A percentile compares a stretch with the other conserved stretches of the same genome.
These are phyloP conservation scores for Diplodia mutila DNA, from an alignment of 2,329 filamentous ascomycete genomes.

Conservation along the genomic window DNA sequence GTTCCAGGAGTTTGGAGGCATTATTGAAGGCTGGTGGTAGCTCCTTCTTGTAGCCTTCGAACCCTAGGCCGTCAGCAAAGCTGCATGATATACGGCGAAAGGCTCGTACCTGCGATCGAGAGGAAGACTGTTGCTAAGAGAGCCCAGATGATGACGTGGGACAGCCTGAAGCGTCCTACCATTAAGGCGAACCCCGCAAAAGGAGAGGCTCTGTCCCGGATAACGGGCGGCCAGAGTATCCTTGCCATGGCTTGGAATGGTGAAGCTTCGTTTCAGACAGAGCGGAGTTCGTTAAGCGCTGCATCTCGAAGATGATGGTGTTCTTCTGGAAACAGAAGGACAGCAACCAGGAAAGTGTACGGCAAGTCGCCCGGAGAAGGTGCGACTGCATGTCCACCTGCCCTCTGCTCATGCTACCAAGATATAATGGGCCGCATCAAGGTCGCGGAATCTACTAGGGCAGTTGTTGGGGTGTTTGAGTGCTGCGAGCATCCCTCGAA, in stretches of 20 bases:
- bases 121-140: background rate
- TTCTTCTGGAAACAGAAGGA: background rate
- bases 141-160: background rate
- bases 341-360: background rate
- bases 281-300: background rate
- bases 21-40: background rate
- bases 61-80: slow-evolving; percentile 6
- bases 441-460: too few species aligned
- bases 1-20: background rate
- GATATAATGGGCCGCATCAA: too few species aligned
- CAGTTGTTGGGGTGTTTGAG: background rate
- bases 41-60: background rate
- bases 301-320: background rate
- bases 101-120: background rate
- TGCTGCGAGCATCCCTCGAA: background rate
- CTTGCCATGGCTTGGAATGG: slow-evolving; percentile 1
- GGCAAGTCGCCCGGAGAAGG: background rate
- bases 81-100: background rate
- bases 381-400: background rate
- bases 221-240: slow-evolving; percentile 3
- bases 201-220: background rate
- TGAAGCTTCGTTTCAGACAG: background rate
- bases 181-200: background rate
- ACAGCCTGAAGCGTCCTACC: background rate
- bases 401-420: background rate